A percentile compares a stretch with the other conserved stretches of the same genome.
These are phyloP conservation scores for Podospora comata DNA, from an alignment of 495 filamentous ascomycete genomes.

Conservation along the genomic window DNA sequence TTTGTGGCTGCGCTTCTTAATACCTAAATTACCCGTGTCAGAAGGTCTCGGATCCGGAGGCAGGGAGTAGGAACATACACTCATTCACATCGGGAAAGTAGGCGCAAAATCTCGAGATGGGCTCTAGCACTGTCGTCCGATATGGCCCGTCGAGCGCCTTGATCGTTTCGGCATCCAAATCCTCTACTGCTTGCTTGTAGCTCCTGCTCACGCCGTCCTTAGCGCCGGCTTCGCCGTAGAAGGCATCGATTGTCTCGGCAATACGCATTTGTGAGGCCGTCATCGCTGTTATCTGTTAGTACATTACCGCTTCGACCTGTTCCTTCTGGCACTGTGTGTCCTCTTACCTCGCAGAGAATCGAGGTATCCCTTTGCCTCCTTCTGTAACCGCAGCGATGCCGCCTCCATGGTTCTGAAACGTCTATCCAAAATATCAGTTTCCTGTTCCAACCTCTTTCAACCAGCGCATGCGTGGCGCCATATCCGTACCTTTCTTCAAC, in stretches of 20 bases:
- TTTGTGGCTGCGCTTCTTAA: constrained; percentile 98
- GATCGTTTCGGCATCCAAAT: constrained; percentile 95
- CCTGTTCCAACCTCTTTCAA: not conserved
- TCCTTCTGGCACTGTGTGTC: not conserved
- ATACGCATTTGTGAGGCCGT: constrained; percentile 99
- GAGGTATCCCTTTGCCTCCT: constrained; percentile 95
- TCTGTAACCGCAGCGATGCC: constrained; percentile 84
- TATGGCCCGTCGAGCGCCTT: constrained; percentile 98
- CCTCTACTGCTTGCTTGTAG: constrained; percentile 97
- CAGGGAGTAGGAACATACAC: constrained; percentile 53
- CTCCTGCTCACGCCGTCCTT: constrained; percentile 90
- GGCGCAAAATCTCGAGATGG: constrained; percentile 90
- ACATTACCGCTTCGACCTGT: not conserved
- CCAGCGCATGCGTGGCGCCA: not conserved
- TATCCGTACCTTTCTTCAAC: constrained; percentile 80
- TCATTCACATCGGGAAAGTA: constrained; percentile 99
- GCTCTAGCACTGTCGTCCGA: constrained; percentile 88
- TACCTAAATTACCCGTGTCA: constrained; percentile 49
- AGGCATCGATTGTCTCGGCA: constrained; percentile 97
- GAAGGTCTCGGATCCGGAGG: not conserved
- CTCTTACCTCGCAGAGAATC: constrained; percentile 83
- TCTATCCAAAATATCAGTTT: constrained; percentile 41
- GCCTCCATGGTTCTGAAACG: constrained; percentile 96
- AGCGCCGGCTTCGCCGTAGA: constrained; percentile 94
- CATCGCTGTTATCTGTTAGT: constrained; percentile 64